Base-by-base conservation (phyloP, 2,329 filamentous ascomycete genomes). In the Penicillium sp. region DNA sequence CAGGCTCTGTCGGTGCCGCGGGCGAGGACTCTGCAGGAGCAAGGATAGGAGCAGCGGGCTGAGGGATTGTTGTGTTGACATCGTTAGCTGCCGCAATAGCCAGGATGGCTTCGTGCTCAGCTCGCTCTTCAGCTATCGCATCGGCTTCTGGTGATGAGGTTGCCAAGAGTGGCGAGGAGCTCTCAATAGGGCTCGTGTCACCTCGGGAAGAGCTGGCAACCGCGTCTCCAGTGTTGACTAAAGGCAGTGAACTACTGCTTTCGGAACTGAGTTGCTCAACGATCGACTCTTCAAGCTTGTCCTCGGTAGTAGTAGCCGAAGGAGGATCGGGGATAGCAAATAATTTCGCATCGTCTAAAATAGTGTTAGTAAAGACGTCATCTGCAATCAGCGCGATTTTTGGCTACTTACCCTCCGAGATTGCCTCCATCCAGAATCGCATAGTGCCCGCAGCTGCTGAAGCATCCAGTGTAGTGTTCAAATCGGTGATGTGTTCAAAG, bases 351-450 rank as follows among this genome's bases (percentile, higher is more conserved):
- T 75, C 72, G 27, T 63, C 70, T 73, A 44, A 9, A 35, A 16
- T 41, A 6, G 10, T 21, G 9, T 41, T 10, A 41, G 19, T 13
- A 41, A 41, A 41, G 9, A 11, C 7, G 1, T 3, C 1, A 14
- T 41, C 3, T 41, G 19, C 19, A 22, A 22, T 37, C 3, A 52
- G 21, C n/a, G 24, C 7, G 21, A n/a, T 16, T 29, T 31, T 37
- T 43, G 19, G 27, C n/a, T 35, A 27, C 68, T 59, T 55, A 70
- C 73, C 69, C 52, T 74, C 73, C 1, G 74, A 73, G 5, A 77
- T 66, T 3, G 72, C 55, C 46, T 77, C 69, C 63, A 74, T 68
- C 75, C 75, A 77, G 46, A 76, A 73, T 29, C 74, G 71, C 35
- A 72, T 62, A 14, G 62, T 63, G 10, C 65, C 64, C 35, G 66